Evolutionary conservation across 768 basidiomycete species (phyloP).

Genomic region (Cystobasidium tubakii): DNA sequence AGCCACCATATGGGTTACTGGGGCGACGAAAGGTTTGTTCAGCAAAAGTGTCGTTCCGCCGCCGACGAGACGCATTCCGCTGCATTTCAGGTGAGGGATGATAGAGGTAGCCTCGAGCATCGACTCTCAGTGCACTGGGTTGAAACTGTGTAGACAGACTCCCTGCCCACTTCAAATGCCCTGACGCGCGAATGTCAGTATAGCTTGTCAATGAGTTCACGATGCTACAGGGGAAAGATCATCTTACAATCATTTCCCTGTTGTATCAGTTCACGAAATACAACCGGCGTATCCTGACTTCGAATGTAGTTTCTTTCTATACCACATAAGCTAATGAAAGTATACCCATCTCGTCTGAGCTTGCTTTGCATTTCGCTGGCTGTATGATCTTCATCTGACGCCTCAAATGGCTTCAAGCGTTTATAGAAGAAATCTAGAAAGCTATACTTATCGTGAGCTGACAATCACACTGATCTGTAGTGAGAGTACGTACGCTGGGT

Average conservation of each 20-base stretch:
- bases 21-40: too few species aligned
- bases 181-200: background rate
- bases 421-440: conserved; percentile 42
- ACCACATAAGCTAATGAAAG: conserved; percentile 37
- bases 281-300: conserved; percentile 39
- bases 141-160: conserved; percentile 28
- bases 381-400: background rate
- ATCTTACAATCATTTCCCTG: background rate
- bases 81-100: conserved; percentile 37
- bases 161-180: conserved; percentile 36
- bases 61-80: background rate
- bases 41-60: too few species aligned
- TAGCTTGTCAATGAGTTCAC: too few species aligned
- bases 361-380: background rate
- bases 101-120: conserved; percentile 38
- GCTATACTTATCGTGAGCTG: background rate
- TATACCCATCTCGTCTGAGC: conserved; percentile 33
- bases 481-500: conserved; percentile 26
- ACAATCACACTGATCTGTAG: too few species aligned
- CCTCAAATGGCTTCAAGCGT: conserved; percentile 15
- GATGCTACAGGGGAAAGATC: background rate
- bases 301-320: conserved; percentile 40
- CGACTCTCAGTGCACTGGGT: conserved; percentile 29
- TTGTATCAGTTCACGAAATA: conserved; percentile 38
- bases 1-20: conserved; percentile 36